phyloP scores from a whole-genome alignment of 225 moss, liverwort and hornwort species.

The Neckera pumila region DNA sequence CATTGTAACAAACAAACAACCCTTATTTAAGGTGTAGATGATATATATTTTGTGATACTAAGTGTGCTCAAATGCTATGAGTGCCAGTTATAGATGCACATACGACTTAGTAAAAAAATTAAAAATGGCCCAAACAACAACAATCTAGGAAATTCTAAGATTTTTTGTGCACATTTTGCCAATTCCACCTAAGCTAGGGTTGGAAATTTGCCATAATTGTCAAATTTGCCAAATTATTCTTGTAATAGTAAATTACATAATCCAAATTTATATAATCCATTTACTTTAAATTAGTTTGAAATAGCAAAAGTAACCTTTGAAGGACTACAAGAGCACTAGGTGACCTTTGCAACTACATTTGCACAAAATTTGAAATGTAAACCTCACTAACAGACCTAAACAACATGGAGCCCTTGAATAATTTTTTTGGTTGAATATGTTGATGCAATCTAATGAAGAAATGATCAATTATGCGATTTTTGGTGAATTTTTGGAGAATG shows the following conservation, averaged over 20 bases:
- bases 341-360: background rate
- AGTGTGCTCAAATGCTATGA: background rate
- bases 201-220: rapidly evolving
- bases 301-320: background rate
- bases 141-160: background rate
- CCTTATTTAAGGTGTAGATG: too few relatives aligned
- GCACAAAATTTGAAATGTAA: background rate
- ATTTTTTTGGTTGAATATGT: rapidly evolving
- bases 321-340: rapidly evolving
- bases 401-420: rapidly evolving
- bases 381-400: background rate
- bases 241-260: too few relatives aligned
- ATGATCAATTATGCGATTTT: background rate
- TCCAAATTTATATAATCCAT: too few relatives aligned
- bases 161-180: background rate
- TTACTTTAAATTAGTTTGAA: background rate
- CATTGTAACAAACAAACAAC: too few relatives aligned
- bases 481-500: background rate
- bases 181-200: rapidly evolving
- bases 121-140: rapidly evolving
- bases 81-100: too few relatives aligned
- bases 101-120: too few relatives aligned
- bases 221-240: rapidly evolving
- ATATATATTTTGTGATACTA: rapidly evolving
- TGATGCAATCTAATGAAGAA: background rate